Conservation (phyloP, 129 eudicot genomes). For the Erigeron canadensis region DNA sequence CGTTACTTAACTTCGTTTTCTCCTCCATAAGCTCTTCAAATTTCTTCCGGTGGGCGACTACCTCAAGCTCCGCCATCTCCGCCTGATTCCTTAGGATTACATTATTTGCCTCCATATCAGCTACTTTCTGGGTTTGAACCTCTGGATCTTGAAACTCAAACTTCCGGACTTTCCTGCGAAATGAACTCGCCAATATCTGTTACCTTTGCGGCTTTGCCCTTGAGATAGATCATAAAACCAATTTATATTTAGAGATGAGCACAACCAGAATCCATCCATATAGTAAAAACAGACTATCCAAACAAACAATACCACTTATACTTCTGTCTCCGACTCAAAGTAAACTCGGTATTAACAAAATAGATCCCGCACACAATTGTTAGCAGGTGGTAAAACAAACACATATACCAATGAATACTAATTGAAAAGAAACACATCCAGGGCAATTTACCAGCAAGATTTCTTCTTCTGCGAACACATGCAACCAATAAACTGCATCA, state of each 20-base stretch:
- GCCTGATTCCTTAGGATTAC: no score
- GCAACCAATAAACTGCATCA: slow-evolving; percentile 18
- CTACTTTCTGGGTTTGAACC: no score
- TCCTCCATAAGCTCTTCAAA: no score
- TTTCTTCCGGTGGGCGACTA: no score
- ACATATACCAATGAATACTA: slow-evolving; percentile 4
- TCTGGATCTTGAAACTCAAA: no score
- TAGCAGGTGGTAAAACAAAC: slow-evolving; percentile 15
- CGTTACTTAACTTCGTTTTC: no score
- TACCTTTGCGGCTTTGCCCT: no score
- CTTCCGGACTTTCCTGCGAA: no score
- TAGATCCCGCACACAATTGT: slow-evolving; percentile 18
- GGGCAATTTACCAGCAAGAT: slow-evolving; percentile 68
- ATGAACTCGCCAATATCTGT: no score
- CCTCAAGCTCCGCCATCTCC: no score
- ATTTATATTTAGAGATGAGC: slow-evolving; percentile 6
- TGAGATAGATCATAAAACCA: neutral
- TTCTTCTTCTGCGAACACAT: slow-evolving; percentile 74
- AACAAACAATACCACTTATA: slow-evolving; percentile 12
- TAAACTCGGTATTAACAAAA: slow-evolving; percentile 28
- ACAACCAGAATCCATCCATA: slow-evolving; percentile 5
- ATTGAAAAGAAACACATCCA: slow-evolving; percentile 10
- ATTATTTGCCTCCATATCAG: no score
- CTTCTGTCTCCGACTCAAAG: slow-evolving; percentile 19
- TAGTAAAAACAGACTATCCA: slow-evolving; percentile 4